These are phyloP conservation scores for Wickerhamiella pararugosa DNA, from an alignment of 1,139 yeast genomes.

Conservation along the genomic window DNA sequence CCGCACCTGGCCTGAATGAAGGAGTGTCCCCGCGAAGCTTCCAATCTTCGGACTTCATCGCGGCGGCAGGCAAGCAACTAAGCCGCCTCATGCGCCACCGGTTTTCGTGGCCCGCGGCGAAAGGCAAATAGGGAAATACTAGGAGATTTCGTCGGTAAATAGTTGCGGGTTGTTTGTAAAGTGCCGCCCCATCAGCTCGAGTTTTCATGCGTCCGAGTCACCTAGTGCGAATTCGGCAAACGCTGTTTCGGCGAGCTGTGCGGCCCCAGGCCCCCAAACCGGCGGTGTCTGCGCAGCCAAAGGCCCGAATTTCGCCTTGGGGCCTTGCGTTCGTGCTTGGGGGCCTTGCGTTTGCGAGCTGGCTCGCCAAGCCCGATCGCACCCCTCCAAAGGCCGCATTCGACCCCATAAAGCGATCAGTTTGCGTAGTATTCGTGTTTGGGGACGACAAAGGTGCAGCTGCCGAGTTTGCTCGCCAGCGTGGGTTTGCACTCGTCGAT, in stretches of 20 bases:
- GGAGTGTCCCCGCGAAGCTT: conserved; percentile 7
- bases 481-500: conserved; percentile 10
- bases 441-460: conserved; percentile 12
- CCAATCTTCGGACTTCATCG: no score
- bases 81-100: no score
- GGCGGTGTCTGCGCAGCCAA: neutral
- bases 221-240: no score
- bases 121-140: no score
- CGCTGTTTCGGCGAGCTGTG: neutral
- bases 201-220: no score
- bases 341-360: conserved; percentile 14
- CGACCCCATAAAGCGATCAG: conserved; percentile 14
- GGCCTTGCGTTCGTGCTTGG: conserved; percentile 12
- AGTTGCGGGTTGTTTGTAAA: no score
- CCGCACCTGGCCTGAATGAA: conserved; percentile 1
- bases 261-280: conserved; percentile 2
- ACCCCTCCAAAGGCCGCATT: conserved; percentile 13
- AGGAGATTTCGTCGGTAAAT: no score
- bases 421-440: conserved; percentile 13
- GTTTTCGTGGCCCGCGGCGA: no score
- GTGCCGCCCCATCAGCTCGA: no score
- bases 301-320: neutral
- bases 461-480: conserved; percentile 5
- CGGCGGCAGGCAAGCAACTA: no score
- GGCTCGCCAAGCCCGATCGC: conserved; percentile 12